phyloP scores from a whole-genome alignment of 306 rosid species.

The Albizia julibrissin region DNA sequence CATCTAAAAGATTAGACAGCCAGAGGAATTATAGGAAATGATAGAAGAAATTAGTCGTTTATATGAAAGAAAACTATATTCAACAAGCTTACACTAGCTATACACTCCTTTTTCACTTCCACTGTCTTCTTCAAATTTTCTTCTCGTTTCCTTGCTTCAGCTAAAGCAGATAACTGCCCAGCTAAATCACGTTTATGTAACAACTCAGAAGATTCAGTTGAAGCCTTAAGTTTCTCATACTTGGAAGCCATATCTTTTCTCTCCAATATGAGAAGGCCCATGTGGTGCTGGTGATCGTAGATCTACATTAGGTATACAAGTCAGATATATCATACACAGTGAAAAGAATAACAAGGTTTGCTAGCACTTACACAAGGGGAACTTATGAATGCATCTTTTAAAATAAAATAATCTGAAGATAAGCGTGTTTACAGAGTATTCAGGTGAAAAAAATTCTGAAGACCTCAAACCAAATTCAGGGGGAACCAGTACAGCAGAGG shows the following conservation, averaged over 20 bases:
- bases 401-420: slow-evolving; percentile 7
- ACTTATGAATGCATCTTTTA: neutral
- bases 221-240: slow-evolving; percentile 63
- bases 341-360: slow-evolving; percentile 17
- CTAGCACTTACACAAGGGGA: slow-evolving; percentile 17
- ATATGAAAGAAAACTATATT: slow-evolving; percentile 4
- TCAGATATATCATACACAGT: slow-evolving; percentile 18
- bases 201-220: slow-evolving; percentile 66
- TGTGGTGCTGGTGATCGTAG: slow-evolving; percentile 87
- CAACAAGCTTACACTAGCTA: slow-evolving; percentile 78
- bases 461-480: neutral
- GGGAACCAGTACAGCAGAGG: neutral
- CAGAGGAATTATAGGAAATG: slow-evolving; percentile 3
- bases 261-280: slow-evolving; percentile 96
- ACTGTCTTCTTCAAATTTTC: slow-evolving; percentile 74
- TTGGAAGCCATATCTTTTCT: slow-evolving; percentile 65
- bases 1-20: neutral
- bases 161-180: slow-evolving; percentile 53
- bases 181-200: slow-evolving; percentile 67
- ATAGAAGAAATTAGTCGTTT: neutral
- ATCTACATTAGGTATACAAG: slow-evolving; percentile 49
- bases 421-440: neutral
- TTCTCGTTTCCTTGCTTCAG: slow-evolving; percentile 82
- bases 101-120: slow-evolving; percentile 88
- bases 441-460: neutral